Base-by-base conservation (phyloP, 768 basidiomycete genomes). In the Neoboletus magnificus region DNA sequence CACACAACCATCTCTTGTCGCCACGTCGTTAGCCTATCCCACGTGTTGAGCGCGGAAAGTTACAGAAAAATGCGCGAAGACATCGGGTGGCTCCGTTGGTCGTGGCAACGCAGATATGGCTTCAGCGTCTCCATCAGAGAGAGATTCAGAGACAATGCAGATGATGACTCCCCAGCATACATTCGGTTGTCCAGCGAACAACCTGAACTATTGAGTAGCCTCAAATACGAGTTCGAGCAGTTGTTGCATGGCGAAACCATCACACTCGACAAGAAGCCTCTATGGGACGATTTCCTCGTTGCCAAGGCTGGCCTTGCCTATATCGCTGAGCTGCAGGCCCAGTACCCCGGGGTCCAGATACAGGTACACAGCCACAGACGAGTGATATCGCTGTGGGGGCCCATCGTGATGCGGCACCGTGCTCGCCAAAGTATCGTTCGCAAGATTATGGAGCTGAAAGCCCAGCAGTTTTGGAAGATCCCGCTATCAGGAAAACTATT, bases 221-320 rank as follows among this genome's bases (percentile, higher is more conserved):
- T 88, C 50, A 90, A 89, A 61, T 66, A 73, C 3, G 76, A 83
- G 57, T 76, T 89, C 22, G 86, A 89, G 63, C 75, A 74, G n/a
- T 72, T 86, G 12, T 63, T 86, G 0, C 79, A 76, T 3, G 89
- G 89, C 1, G 85, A 91, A 58, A 71, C 78, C 3, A 66, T 89
- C 33, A 75, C 70, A 27, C 62, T 79, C 18, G 76, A 82, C 43
- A 81, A 78, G 29, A 78, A 79, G 39, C 70, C 76, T 2, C 71
- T 80, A 9, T 92, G 89, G 89, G 85, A 91, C 55, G 72, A 76
- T 4, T 90, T 82, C 68, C 85, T 92, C 56, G 63, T 64, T 22
- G 58, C 73, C 5, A 54, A 60, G 0, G 68, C 69, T 7, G 87
- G 87, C 0, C 39, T 45, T 0, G 22, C 15, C 0, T 89, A 79